Evolutionary conservation across 2,329 filamentous ascomycete species (phyloP).

Genomic region (Helotiales sp.): DNA sequence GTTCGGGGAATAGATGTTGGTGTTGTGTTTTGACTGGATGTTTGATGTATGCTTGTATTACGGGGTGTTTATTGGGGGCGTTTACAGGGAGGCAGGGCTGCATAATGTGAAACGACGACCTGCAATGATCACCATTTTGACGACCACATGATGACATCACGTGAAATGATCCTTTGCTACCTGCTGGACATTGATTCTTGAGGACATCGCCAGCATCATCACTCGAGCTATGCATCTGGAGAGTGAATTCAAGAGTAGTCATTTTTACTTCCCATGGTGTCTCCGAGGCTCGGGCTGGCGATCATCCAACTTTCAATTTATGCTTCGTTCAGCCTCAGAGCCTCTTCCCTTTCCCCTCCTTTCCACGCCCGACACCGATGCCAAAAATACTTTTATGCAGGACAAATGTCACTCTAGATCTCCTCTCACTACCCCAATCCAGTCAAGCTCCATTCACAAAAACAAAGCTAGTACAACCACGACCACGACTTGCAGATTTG

Average conservation of each 20-base stretch:
- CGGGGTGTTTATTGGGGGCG: not conserved
- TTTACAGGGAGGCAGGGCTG: not conserved
- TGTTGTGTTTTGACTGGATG: not conserved
- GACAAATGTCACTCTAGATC: no score
- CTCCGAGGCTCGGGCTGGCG: not conserved
- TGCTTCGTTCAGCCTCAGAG: conserved; percentile 1
- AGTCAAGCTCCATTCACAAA: no score
- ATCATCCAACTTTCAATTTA: not conserved
- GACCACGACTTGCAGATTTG: no score
- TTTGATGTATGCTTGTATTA: not conserved
- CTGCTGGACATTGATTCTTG: not conserved
- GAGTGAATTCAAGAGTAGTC: not conserved
- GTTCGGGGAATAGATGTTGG: conserved; percentile 28
- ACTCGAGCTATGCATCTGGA: not conserved
- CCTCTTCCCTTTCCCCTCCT: no score
- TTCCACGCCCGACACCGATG: not conserved
- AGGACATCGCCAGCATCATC: not conserved
- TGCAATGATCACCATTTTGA: not conserved
- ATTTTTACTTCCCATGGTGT: not conserved
- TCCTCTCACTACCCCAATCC: no score
- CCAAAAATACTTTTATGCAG: not conserved
- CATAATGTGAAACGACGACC: conserved; percentile 4
- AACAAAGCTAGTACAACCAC: no score
- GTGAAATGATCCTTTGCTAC: not conserved
- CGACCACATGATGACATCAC: not conserved